Base-by-base conservation (phyloP, 2,329 filamentous ascomycete genomes). In the Talaromyces sp. region DNA sequence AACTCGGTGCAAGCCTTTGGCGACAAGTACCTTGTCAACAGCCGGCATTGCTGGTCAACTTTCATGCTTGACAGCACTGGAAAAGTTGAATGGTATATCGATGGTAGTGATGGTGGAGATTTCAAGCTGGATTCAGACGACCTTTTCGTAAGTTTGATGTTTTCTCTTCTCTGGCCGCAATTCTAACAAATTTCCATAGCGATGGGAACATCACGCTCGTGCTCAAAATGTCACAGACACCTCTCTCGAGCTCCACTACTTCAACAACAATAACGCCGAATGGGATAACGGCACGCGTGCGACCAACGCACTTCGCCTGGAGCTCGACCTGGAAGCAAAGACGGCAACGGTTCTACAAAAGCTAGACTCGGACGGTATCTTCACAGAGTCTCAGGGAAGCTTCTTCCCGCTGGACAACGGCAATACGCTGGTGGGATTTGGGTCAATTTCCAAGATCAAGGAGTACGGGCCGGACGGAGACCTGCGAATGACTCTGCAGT, bases 81-180 rank as follows among this genome's bases (percentile, higher is more conserved):
- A 1, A 52, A 52, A 12, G 34, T 36, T 5, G 34, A 36, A 36
- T 36, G 34, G 34, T 36, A 36, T 16, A 36, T 36, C 6, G 47
- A 64, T 61, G 65, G 63, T 9, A 56, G 57, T 23, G 47, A 61
- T 42, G 65, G 65, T 6, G 65, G 65, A 14, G 57, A 66, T 52
- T 66, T 66, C 55, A 59, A 61, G 44, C 40, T 65, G 7, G 56
- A 47, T 18, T 44, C 33, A n/a, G 60, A 59, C 4, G 36, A 61
- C 16, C 31, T 57, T 16, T 66, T 66, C 54, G 60, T 55, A 63
- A 66, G 55, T 56, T 64, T 42, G 59, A 56, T 14, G 27, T 55
- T 12, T 50, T 61, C 7, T 33, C 55, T n/a, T 30, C 18, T 6
- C n/a, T 50, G 10, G 33, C 56, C 30, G 55, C 50, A 47, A 42